Evolutionary conservation across 805 yeast species (phyloP).

Genomic region (Torulaspora quercuum): DNA sequence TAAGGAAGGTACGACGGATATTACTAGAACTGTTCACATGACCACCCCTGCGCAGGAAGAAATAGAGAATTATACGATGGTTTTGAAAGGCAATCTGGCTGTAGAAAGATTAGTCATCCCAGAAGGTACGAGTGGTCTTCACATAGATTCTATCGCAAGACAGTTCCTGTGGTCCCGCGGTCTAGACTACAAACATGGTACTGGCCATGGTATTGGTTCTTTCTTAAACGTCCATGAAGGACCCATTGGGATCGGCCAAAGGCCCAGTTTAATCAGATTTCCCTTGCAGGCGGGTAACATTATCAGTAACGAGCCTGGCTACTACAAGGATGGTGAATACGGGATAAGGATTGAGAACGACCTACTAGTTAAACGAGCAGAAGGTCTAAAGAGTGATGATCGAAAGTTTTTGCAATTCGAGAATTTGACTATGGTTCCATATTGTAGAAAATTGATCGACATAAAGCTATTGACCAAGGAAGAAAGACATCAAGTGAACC

Average conservation of each 20-base stretch:
- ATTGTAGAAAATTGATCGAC: conserved; percentile 74
- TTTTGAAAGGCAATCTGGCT: conserved; percentile 86
- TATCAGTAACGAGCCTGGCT: conserved; percentile 92
- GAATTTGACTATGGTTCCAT: conserved; percentile 82
- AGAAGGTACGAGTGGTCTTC: conserved; percentile 66
- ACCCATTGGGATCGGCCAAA: conserved; percentile 75
- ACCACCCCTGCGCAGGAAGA: conserved; percentile 54
- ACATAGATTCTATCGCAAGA: conserved; percentile 79
- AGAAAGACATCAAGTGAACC: conserved; percentile 67
- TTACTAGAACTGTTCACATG: conserved; percentile 83
- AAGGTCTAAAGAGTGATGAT: conserved; percentile 50
- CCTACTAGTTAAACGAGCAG: conserved; percentile 47
- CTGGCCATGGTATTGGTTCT: conserved; percentile 97
- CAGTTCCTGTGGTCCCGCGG: conserved; percentile 80
- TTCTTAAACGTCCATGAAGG: conserved; percentile 92
- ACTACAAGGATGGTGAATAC: conserved; percentile 80
- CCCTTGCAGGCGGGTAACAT: conserved; percentile 67
- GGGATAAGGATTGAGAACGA: conserved; percentile 91
- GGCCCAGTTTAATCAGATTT: conserved; percentile 45
- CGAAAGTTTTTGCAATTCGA: conserved; percentile 65
- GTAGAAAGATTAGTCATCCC: conserved; percentile 80
- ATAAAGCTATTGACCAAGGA: conserved; percentile 48
- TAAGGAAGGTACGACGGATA: conserved; percentile 93
- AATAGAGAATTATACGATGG: conserved; percentile 70
- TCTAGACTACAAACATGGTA: conserved; percentile 86